Percentiles rank a stretch among this genome's conserved stretches.
Conservation (phyloP, 1,139 yeast genomes). For the Hansenula lynferdii region DNA sequence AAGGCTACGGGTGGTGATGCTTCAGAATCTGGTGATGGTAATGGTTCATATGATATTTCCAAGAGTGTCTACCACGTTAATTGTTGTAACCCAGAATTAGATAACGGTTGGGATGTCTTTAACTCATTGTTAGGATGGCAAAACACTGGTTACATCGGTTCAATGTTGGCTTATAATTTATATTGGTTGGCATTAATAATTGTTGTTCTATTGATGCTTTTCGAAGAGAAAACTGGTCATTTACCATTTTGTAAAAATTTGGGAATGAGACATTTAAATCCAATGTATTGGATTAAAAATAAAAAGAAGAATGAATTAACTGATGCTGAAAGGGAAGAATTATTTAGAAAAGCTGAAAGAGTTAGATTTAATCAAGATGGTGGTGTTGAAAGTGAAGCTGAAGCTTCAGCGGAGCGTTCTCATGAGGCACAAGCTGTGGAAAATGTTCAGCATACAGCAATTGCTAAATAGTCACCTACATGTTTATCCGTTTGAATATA, state of each 20-base stretch:
- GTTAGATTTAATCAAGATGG: slow-evolving; percentile 29
- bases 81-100: slow-evolving; percentile 87
- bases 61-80: slow-evolving; percentile 88
- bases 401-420: too few species aligned
- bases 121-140: slow-evolving; percentile 88
- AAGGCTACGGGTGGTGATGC: slow-evolving; percentile 81
- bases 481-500: neutral
- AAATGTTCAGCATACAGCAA: neutral
- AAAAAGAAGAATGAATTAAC: slow-evolving; percentile 60
- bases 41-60: slow-evolving; percentile 80
- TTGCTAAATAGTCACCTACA: too few species aligned
- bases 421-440: neutral
- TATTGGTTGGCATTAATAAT: slow-evolving; percentile 71
- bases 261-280: slow-evolving; percentile 55
- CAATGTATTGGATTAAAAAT: slow-evolving; percentile 65
- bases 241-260: slow-evolving; percentile 53
- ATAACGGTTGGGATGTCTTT: slow-evolving; percentile 92
- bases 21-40: slow-evolving; percentile 83
- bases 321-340: slow-evolving; percentile 44
- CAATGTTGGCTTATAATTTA: slow-evolving; percentile 75
- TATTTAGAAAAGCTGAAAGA: slow-evolving; percentile 42
- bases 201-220: slow-evolving; percentile 53
- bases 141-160: slow-evolving; percentile 86
- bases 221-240: slow-evolving; percentile 65
- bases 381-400: too few species aligned